Evolutionary conservation across 108 stramenopile genomes (phyloP), one percentile per base, ranked within the genome.

Genomic region (Cyclotella atomus): DNA sequence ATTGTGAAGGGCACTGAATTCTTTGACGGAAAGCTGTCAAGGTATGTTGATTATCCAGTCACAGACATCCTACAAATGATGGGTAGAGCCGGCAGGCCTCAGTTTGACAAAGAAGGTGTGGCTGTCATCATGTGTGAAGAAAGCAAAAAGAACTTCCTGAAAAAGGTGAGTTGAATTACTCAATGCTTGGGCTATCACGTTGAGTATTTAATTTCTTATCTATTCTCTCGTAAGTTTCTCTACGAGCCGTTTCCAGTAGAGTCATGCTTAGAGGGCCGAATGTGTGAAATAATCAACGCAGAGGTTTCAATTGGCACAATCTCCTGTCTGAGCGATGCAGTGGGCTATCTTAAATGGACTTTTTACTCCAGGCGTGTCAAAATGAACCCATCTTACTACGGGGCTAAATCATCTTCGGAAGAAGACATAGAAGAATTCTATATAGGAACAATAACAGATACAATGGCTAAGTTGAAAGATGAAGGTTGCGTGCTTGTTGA

Each of bases 241-340:
- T 99, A 98, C 88, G 91, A 95, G 49, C 98, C 99, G 4, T 99
- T 98, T 65, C 99, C 99, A n/a, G 97, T 99, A n/a, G 99, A 99
- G 84, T 94, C 92, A 29, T 90, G 93, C 44, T 83, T 99, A 9
- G 68, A 79, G 14, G 89, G 72, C 41, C 74, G 84, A 17, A 72
- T 99, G 71, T 91, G 94, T 63, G 97, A 98, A 84, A 97, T 95
- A 63, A 57, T 99, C 19, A 98, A 95, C 62, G 99, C 99, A 16
- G 99, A 99, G 83, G 82, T 99, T 55, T 88, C 93, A 3, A 83
- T 86, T 29, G 96, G 95, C 3, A 94, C 97, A 1, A 88, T 98
- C 27, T 86, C 55, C 23, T 85, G 85, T 10, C 23, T 84, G 21
- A 54, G 72, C 29, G 97, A 98, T 65, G 94, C 90, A 3, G 66